These are phyloP conservation scores for Straminergon stramineum DNA, from an alignment of 225 moss, liverwort and hornwort species.

Conservation along the genomic window DNA sequence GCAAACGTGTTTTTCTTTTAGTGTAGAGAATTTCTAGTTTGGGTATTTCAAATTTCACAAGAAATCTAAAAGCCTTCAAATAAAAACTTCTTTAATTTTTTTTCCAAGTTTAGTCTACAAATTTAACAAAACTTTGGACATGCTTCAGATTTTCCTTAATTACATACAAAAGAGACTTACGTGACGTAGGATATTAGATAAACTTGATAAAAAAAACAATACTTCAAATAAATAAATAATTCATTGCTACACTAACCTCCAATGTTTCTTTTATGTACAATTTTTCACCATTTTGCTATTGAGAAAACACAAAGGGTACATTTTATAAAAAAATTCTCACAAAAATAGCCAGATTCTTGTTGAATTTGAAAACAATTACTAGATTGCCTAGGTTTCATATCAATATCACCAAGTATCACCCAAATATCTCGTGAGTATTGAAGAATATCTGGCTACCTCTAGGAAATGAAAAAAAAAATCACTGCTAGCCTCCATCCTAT, in stretches of 20 bases:
- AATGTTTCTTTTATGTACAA: fast-evolving
- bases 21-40: background rate
- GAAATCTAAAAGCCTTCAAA: background rate
- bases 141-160: background rate
- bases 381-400: background rate
- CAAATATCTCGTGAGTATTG: background rate
- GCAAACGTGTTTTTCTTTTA: no score
- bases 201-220: background rate
- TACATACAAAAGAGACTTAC: background rate
- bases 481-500: background rate
- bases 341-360: fast-evolving
- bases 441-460: background rate
- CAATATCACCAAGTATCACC: background rate
- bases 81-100: fast-evolving
- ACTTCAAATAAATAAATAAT: no score
- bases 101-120: fast-evolving
- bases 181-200: fast-evolving
- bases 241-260: fast-evolving
- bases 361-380: no score
- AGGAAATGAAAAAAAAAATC: background rate
- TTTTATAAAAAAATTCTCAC: background rate
- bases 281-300: background rate
- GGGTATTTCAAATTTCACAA: fast-evolving
- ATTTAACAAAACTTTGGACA: background rate
- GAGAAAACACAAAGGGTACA: no score